These are phyloP conservation scores for Penicillium paneum DNA, from an alignment of 2,329 filamentous ascomycete genomes.

Conservation along the genomic window DNA sequence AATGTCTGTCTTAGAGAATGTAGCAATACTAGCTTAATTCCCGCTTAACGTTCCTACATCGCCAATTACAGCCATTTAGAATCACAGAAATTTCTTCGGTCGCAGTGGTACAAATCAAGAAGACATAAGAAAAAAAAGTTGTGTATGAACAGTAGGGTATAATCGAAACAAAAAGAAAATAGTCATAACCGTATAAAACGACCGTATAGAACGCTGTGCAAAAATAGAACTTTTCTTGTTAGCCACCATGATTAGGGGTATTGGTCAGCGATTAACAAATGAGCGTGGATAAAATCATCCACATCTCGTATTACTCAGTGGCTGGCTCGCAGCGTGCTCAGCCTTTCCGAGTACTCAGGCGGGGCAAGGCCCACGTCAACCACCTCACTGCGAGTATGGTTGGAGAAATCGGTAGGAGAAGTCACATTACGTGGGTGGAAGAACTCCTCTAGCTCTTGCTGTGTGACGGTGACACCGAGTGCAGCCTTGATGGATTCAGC, in stretches of 20 bases:
- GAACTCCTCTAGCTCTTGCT: slow-evolving; percentile 29
- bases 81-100: too few species aligned
- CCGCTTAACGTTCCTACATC: too few species aligned
- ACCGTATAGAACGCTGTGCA: background rate
- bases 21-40: too few species aligned
- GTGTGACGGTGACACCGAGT: slow-evolving; percentile 19
- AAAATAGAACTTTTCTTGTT: background rate
- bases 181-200: background rate
- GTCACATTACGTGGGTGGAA: slow-evolving; percentile 29
- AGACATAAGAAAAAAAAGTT: background rate
- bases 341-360: slow-evolving; percentile 18
- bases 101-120: too few species aligned
- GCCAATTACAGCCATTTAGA: too few species aligned
- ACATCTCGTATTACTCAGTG: background rate
- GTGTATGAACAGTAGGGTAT: background rate
- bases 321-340: background rate
- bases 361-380: slow-evolving; percentile 15
- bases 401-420: slow-evolving; percentile 5
- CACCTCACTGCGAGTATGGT: background rate
- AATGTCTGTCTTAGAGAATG: too few species aligned
- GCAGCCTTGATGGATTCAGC: slow-evolving; percentile 8
- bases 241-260: slow-evolving; percentile 1
- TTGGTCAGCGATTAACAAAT: background rate
- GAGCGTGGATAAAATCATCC: background rate
- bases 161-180: background rate